These are phyloP conservation scores for Clavispora fructus DNA, from an alignment of 805 yeast species.

Conservation along the genomic window DNA sequence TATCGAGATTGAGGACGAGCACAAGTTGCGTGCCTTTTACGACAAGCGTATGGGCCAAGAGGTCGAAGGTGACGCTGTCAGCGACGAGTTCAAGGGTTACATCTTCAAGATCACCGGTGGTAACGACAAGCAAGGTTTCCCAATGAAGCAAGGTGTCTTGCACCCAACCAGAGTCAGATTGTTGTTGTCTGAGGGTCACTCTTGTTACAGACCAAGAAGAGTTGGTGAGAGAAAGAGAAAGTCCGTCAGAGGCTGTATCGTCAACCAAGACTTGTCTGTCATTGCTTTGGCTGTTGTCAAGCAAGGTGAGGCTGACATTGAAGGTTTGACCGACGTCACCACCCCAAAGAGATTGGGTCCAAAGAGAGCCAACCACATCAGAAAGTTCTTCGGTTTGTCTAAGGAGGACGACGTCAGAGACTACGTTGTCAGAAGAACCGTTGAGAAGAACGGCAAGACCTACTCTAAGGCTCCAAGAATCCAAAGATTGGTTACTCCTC, in stretches of 20 bases:
- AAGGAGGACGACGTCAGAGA: conserved; percentile 81
- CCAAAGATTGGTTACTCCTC: conserved; percentile 99
- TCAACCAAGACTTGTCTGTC: conserved; percentile 94
- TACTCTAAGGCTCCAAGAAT: conserved; percentile 99
- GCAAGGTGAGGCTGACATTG: conserved; percentile 96
- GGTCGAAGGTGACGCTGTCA: conserved; percentile 96
- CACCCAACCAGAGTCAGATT: conserved; percentile 99
- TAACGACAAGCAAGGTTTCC: conserved; percentile 99
- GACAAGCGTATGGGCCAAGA: conserved; percentile 99
- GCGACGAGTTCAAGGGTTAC: conserved; percentile 99
- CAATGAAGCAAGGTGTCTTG: conserved; percentile 99
- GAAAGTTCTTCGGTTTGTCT: conserved; percentile 98
- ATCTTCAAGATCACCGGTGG: conserved; percentile 98
- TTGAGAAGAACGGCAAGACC: conserved; percentile 95
- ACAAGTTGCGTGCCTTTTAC: conserved; percentile 96
- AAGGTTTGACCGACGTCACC: conserved; percentile 90
- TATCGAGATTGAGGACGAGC: conserved; percentile 98
- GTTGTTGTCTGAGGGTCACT: conserved; percentile 86
- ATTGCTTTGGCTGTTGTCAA: conserved; percentile 89
- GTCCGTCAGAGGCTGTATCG: conserved; percentile 99
- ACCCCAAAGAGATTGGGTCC: conserved; percentile 99
- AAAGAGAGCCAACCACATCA: conserved; percentile 99
- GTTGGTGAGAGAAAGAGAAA: conserved; percentile 99
- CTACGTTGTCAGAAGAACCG: conserved; percentile 97
- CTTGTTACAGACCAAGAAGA: conserved; percentile 99